Evolutionary conservation across 768 basidiomycete genomes (phyloP).

Genomic region (Suillus hirtellus): DNA sequence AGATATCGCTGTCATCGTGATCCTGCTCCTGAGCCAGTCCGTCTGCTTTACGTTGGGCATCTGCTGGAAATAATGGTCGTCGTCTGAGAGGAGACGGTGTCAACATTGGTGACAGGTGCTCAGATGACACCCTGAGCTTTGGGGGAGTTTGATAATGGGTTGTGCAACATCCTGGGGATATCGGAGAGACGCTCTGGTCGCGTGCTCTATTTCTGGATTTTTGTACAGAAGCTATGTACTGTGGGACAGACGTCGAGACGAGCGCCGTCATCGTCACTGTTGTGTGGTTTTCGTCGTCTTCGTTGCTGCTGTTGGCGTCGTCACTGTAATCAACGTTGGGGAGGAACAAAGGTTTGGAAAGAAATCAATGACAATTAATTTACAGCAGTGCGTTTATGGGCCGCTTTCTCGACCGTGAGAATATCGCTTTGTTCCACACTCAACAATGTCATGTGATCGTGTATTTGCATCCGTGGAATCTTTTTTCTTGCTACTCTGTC

Average conservation of each 20-base stretch:
- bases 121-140: conserved; percentile 27
- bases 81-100: conserved; percentile 64
- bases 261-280: conserved; percentile 25
- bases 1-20: conserved; percentile 37
- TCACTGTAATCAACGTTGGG: conserved; percentile 25
- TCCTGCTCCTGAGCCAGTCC: conserved; percentile 44
- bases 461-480: conserved; percentile 23
- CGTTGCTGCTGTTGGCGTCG: conserved; percentile 19
- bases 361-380: conserved; percentile 10
- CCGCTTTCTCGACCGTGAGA: conserved; percentile 30
- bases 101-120: conserved; percentile 59
- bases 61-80: conserved; percentile 39
- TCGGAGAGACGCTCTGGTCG: conserved; percentile 32
- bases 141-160: conserved; percentile 37
- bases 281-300: conserved; percentile 4
- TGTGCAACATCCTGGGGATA: conserved; percentile 35
- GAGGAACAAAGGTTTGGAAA: conserved; percentile 19
- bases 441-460: conserved; percentile 38
- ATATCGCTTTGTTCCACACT: conserved; percentile 14
- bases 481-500: conserved; percentile 23
- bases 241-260: conserved; percentile 33
- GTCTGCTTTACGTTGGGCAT: conserved; percentile 14
- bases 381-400: conserved; percentile 31
- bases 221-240: conserved; percentile 36
- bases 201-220: conserved; percentile 21